Percentiles rank a stretch among this genome's conserved stretches.
phyloP scores from a whole-genome alignment of 2,329 filamentous ascomycete species.

The Aureobasidium musti region DNA sequence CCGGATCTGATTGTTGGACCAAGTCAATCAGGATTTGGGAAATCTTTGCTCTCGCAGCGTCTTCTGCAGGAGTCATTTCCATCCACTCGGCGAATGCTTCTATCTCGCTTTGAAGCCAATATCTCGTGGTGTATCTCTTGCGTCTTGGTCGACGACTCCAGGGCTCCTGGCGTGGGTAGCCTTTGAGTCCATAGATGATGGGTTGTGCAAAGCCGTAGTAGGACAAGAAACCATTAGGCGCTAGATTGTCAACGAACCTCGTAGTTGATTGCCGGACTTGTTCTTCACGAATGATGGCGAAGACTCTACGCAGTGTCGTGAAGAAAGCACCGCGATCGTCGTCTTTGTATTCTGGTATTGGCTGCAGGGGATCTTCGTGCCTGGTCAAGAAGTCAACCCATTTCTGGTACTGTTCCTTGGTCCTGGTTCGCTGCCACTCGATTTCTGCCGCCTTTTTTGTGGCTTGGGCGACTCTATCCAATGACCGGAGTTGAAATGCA shows the following conservation, averaged over 20 bases:
- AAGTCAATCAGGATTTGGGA: constrained; percentile 40
- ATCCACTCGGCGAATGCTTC: constrained; percentile 50
- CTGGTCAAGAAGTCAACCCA: neutral
- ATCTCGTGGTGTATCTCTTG: neutral
- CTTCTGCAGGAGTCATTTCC: constrained; percentile 49
- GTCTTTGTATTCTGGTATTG: neutral
- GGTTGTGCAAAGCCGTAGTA: neutral
- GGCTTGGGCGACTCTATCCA: neutral
- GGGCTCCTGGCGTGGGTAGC: neutral
- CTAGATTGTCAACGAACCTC: too few species aligned
- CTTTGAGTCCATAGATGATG: neutral
- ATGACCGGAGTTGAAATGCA: neutral
- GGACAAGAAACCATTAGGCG: neutral
- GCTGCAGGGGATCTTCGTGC: neutral
- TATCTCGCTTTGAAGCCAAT: constrained; percentile 52
- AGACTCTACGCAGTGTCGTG: neutral
- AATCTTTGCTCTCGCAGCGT: constrained; percentile 42
- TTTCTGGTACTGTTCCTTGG: neutral
- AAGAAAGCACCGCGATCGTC: constrained; percentile 1
- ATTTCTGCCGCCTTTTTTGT: neutral
- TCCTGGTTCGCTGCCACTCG: neutral
- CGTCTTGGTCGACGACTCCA: neutral
- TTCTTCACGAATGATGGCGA: neutral
- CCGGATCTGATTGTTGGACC: constrained; percentile 35
- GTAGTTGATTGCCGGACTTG: neutral